Base-by-base conservation (phyloP, 192 early-diverging fungal species). In the Phycomyces nitens region DNA sequence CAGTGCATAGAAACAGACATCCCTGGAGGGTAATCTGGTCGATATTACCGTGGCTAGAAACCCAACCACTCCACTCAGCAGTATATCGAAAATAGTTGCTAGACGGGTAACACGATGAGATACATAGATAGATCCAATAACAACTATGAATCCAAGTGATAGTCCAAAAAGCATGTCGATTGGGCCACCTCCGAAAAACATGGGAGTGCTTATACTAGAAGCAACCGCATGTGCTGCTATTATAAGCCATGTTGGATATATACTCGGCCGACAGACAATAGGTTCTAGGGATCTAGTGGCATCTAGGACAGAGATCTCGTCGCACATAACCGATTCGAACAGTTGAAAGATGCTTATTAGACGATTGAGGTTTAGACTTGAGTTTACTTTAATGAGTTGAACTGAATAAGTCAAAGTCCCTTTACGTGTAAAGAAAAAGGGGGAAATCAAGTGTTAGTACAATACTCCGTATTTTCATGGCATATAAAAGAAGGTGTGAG, bases 181-280 rank as follows among this genome's bases (percentile, higher is more conserved):
- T 27, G n/a, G 38, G 10, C 55, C 55, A 26, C 63, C 63, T 20
- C 20, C 27, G 42, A 65, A 65, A 29, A 65, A 65, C n/a, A 65
- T 24, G 42, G 63, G 55, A 0, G 42, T 27, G 42, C 63, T 65
- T 18, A 42, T 26, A n/a, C 63, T 65, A 11, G 63, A 65, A 9
- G 63, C 39, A 22, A 57, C 54, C 0, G 51, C 63, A 49, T 56
- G 54, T 6, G 63, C 63, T n/a, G 54, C 22, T 40, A 54, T 23
- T 5, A 41, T 65, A 10, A 65, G n/a, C 63, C 63, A 65, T 14
- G 39, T 8, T 15, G 63, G 54, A 65, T 65, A 65, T 29, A 65
- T 18, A 18, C 8, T 12, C 6, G 40, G 42, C 47, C 20, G 24
- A 15, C 26, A 21, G 20, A 41, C 26, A 16, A 57, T 26, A 21